phyloP scores from a whole-genome alignment of 768 basidiomycete genomes.

The Pulveroboletus frians region DNA sequence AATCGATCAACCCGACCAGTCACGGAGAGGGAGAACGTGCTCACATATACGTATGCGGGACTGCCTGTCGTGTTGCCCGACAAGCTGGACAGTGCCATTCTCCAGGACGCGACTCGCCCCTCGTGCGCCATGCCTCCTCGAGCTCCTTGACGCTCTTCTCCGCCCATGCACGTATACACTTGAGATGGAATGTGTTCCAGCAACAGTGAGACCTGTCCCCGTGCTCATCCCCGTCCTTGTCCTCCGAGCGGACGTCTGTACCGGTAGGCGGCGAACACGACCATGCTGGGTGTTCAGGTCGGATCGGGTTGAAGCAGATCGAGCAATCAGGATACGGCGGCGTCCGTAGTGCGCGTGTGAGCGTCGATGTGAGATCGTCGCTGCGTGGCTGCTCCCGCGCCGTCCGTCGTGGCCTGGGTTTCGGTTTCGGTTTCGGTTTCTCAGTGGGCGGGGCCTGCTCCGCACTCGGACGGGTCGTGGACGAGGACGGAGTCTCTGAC shows the following conservation, averaged over 20 bases:
- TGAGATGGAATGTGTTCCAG: conserved; percentile 88
- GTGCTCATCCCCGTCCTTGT: conserved; percentile 12
- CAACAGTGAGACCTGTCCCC: conserved; percentile 54
- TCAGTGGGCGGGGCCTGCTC: neutral
- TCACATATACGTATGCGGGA: conserved; percentile 65
- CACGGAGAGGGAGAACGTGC: neutral
- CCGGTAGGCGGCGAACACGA: conserved; percentile 64
- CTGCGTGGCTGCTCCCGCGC: conserved; percentile 18
- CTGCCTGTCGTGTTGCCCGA: conserved; percentile 66
- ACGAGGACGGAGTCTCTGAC: neutral
- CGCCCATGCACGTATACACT: conserved; percentile 88
- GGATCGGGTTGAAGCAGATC: conserved; percentile 78
- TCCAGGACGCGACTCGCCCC: conserved; percentile 62
- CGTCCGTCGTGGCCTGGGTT: neutral
- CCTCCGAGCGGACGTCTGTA: neutral
- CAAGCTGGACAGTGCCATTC: conserved; percentile 96
- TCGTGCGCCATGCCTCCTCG: conserved; percentile 64
- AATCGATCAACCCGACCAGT: neutral
- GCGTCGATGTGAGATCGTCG: conserved; percentile 71
- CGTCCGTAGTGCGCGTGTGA: conserved; percentile 59
- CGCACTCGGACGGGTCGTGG: neutral
- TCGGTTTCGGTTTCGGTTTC: neutral
- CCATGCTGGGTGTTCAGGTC: conserved; percentile 79
- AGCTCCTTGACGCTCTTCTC: conserved; percentile 71
- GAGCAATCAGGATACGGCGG: conserved; percentile 75